phyloP scores from a whole-genome alignment of 768 basidiomycete species.

The Trametes punicea region DNA sequence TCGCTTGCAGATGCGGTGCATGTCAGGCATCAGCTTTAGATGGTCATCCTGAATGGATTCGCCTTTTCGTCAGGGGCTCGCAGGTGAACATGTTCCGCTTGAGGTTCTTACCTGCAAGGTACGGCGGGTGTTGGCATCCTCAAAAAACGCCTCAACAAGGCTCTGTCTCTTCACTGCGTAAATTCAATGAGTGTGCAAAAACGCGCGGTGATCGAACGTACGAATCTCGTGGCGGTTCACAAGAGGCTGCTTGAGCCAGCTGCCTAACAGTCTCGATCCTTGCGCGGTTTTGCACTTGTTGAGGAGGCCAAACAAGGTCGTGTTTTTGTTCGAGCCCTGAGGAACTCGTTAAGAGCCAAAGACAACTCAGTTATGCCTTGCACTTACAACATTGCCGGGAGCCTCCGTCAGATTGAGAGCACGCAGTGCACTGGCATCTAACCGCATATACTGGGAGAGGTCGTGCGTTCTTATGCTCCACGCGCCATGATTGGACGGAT shows the following conservation, averaged over 20 bases:
- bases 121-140: constrained; percentile 69
- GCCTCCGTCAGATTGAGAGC: constrained; percentile 84
- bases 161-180: constrained; percentile 75
- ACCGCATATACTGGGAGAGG: constrained; percentile 89
- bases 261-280: constrained; percentile 80
- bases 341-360: neutral
- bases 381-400: constrained; percentile 45
- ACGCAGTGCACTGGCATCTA: constrained; percentile 91
- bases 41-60: constrained; percentile 63
- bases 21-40: constrained; percentile 89
- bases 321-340: constrained; percentile 71
- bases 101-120: constrained; percentile 59
- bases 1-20: constrained; percentile 86
- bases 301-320: constrained; percentile 82
- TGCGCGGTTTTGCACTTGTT: constrained; percentile 98
- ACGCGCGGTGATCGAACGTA: constrained; percentile 35
- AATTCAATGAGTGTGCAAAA: neutral
- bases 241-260: constrained; percentile 95
- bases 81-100: neutral
- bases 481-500: constrained; percentile 73
- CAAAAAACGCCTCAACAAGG: constrained; percentile 82
- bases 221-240: constrained; percentile 93
- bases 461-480: constrained; percentile 87
- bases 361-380: neutral
- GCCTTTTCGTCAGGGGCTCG: neutral